Evolutionary conservation across 805 yeast species (phyloP).

Genomic region (Pichia pseudocactophila): DNA sequence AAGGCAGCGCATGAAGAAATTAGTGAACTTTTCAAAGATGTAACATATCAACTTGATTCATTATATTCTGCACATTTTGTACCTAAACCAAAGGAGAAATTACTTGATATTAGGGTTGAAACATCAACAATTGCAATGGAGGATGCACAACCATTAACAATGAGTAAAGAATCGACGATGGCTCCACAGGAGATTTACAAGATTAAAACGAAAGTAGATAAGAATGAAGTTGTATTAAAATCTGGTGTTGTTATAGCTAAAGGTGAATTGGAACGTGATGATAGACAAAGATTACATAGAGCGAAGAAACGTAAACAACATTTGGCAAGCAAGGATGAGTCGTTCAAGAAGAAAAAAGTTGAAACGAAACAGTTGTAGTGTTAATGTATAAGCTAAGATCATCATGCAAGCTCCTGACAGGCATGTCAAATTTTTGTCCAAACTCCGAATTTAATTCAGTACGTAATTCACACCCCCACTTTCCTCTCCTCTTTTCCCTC

Average conservation of each 20-base stretch:
- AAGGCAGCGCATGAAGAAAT: constrained; percentile 74
- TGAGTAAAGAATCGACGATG: constrained; percentile 61
- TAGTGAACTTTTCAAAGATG: constrained; percentile 47
- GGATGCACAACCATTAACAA: constrained; percentile 88
- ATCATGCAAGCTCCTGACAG: too few relatives aligned
- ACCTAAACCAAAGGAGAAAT: constrained; percentile 80
- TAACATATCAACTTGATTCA: constrained; percentile 73
- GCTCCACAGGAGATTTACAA: constrained; percentile 94
- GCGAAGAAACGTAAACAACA: constrained; percentile 69
- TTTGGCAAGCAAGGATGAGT: constrained; percentile 21
- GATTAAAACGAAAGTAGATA: constrained; percentile 32
- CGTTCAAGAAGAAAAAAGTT: constrained; percentile 24
- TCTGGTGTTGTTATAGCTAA: constrained; percentile 77
- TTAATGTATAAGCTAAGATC: too few relatives aligned
- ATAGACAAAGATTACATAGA: constrained; percentile 78
- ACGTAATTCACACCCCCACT: too few relatives aligned
- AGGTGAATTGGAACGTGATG: constrained; percentile 75
- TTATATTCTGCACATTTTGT: constrained; percentile 90
- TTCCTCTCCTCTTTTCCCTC: too few relatives aligned
- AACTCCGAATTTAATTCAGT: too few relatives aligned
- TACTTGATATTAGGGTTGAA: constrained; percentile 74
- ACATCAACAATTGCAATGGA: constrained; percentile 83
- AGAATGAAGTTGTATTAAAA: constrained; percentile 57
- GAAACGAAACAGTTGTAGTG: constrained; percentile 12
- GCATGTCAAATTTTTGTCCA: too few relatives aligned